These are phyloP conservation scores for Sphaerulina populicola DNA, from an alignment of 2,329 filamentous ascomycete species.

Conservation along the genomic window DNA sequence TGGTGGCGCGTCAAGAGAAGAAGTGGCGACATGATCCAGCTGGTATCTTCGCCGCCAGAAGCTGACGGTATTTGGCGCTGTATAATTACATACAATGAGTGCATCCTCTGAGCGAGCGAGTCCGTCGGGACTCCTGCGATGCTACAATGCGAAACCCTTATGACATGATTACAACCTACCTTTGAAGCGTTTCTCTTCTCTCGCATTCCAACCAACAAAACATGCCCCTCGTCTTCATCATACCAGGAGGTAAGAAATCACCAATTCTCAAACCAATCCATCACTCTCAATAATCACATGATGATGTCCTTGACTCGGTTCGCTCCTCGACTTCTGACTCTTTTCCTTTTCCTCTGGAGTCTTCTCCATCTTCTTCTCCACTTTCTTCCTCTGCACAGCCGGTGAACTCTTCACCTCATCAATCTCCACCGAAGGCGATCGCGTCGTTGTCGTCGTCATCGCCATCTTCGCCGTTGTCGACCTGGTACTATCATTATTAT, in stretches of 20 bases:
- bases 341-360: not conserved
- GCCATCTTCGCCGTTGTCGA: not conserved
- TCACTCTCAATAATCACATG: not conserved
- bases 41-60: not conserved
- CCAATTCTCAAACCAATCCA: not conserved
- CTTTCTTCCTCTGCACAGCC: not conserved
- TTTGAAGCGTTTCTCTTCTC: not conserved
- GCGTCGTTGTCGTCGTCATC: not conserved
- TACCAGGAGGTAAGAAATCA: too few species aligned
- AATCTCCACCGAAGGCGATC: not conserved
- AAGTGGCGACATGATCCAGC: not conserved
- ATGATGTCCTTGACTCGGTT: too few species aligned
- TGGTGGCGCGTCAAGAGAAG: not conserved
- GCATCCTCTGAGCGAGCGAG: not conserved
- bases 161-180: not conserved
- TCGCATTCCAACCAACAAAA: not conserved
- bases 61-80: not conserved
- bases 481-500: too few species aligned
- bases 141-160: not conserved
- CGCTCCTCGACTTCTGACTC: not conserved
- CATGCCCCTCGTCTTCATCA: not conserved
- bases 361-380: not conserved
- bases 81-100: constrained; percentile 6
- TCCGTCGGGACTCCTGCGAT: not conserved
- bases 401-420: not conserved